Conservation (phyloP, 306 rosid species). For the Trifolium dubium region DNA sequence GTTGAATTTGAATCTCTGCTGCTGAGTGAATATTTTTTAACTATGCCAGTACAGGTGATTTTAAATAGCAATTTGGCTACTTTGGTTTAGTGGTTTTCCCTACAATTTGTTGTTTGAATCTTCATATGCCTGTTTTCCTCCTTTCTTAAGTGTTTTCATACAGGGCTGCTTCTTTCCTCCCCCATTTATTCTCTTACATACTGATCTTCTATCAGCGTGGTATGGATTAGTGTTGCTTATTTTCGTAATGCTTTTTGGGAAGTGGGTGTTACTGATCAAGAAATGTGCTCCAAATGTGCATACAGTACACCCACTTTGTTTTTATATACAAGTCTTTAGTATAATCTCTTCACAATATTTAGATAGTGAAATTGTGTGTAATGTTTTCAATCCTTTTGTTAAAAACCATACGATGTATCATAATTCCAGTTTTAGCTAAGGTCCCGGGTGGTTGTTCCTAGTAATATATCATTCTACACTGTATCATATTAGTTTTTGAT, state of each 20-base stretch:
- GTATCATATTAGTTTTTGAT: neutral
- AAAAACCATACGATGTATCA: slow-evolving; percentile 1
- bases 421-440: neutral
- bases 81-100: slow-evolving; percentile 9
- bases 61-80: slow-evolving; percentile 5
- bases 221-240: neutral
- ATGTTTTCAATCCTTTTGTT: slow-evolving; percentile 1
- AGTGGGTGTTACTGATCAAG: slow-evolving; percentile 13
- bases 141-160: slow-evolving; percentile 14
- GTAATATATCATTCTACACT: slow-evolving; percentile 1
- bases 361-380: slow-evolving; percentile 23
- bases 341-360: neutral
- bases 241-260: slow-evolving; percentile 5
- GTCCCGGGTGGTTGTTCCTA: neutral
- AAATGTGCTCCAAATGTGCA: neutral
- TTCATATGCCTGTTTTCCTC: neutral
- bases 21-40: neutral
- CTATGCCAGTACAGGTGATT: neutral
- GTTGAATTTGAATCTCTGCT: slow-evolving; percentile 13
- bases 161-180: neutral
- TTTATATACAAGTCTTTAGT: neutral
- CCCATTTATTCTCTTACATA: neutral
- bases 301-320: neutral
- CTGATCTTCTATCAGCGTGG: slow-evolving; percentile 9
- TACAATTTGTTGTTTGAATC: neutral